Conservation (phyloP, 495 filamentous ascomycete genomes). For the Schizothecium vesticola region DNA sequence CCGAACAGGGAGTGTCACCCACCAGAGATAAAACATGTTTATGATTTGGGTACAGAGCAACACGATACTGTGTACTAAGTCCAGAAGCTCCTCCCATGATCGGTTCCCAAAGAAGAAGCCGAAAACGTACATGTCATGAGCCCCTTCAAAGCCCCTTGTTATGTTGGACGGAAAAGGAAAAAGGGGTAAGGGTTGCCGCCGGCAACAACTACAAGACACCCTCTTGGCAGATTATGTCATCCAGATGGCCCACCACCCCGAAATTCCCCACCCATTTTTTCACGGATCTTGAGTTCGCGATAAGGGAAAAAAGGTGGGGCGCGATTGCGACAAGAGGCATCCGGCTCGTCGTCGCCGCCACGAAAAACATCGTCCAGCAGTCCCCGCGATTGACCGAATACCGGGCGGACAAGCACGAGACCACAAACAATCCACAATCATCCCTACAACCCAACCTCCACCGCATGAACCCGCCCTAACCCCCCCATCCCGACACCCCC, state of each 20-base stretch:
- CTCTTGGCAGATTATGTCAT: background rate
- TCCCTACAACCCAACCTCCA: background rate
- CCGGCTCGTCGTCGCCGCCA: background rate
- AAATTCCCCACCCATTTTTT: background rate
- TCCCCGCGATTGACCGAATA: background rate
- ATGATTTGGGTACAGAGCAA: background rate
- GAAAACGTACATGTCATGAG: background rate
- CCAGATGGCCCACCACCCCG: background rate
- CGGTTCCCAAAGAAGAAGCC: background rate
- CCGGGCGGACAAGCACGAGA: background rate
- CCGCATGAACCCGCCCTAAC: background rate
- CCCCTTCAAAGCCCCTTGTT: background rate
- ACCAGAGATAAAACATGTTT: too few species aligned
- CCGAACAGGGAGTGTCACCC: too few species aligned
- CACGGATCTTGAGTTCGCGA: background rate
- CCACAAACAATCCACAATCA: background rate
- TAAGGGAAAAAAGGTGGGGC: constrained; percentile 6
- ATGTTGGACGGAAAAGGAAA: background rate
- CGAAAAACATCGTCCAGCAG: background rate
- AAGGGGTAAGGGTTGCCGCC: background rate
- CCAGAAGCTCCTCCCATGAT: background rate
- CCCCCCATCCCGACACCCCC: background rate
- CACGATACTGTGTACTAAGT: background rate
- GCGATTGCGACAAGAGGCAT: background rate
- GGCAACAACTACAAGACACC: background rate